Base-by-base conservation (phyloP, 768 basidiomycete genomes). In the Termitomyces sp. region DNA sequence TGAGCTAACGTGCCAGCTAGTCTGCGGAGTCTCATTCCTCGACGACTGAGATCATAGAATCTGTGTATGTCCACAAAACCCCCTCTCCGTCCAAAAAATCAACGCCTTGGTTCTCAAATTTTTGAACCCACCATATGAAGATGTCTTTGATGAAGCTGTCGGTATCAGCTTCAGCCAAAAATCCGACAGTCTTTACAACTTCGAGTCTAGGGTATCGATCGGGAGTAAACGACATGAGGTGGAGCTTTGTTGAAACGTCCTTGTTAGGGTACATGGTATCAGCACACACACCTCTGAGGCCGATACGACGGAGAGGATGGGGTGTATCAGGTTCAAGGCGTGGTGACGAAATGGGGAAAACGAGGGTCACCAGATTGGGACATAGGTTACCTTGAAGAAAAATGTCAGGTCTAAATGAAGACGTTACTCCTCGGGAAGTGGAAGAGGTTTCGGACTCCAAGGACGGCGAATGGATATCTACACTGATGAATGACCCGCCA, bases 31-130 rank as follows among this genome's bases (percentile, higher is more conserved):
- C 20, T n/a, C 36, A 52, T 16, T 55, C 53, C 20, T 28, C 16
- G 18, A 39, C 12, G 18, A 50, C 36, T 18, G 22, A 16, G n/a
- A n/a, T n/a, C 20, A 44, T 38, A 2, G 44, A 59, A n/a, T 80
- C 77, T 2, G 67, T 68, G 62, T 81, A 82, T 45, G 77, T 64
- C 82, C 82, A 86, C 54, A 84, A 69, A 35, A 84, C 79, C 36
- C 80, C 81, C 67, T 82, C 83, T 16, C 83, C 82, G 63, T 84
- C 84, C 65, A 83, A 72, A 64, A 84, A 77, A 62, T 82, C 77
- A 49, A 86, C 73, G 9, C 79, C 81, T 48, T 76, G 73, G 57
- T 69, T 74, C 73, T 82, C 81, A 60, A 83, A 84, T 54, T 69
- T 75, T 64, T 83, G 80, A 32, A 78, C 75, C 83, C 83, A 84